Evolutionary conservation across 75 land plant species (phyloP).

Genomic region (Sequoiadendron giganteum): DNA sequence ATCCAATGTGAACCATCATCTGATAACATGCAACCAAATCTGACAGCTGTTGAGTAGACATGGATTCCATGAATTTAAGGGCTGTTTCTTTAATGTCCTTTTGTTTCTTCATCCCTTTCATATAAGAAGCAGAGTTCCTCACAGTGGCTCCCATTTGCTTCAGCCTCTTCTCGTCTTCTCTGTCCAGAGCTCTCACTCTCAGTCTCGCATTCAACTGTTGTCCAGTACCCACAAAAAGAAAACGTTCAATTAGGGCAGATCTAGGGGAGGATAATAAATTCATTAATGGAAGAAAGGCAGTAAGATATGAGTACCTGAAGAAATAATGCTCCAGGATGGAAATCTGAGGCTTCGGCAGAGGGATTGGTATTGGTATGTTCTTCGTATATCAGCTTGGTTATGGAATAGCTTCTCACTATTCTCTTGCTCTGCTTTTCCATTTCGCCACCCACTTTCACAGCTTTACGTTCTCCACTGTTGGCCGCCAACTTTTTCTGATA

Average conservation of each 20-base stretch:
- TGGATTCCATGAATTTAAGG: conserved; percentile 39
- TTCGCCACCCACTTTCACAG: conserved; percentile 49
- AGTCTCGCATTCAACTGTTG: not conserved
- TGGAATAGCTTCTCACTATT: conserved; percentile 73
- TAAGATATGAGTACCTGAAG: conserved; percentile 48
- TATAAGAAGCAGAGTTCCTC: conserved; percentile 57
- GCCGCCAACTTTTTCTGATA: conserved; percentile 71
- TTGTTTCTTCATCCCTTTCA: conserved; percentile 37
- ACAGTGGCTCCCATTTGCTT: conserved; percentile 95
- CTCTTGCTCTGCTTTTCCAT: conserved; percentile 80
- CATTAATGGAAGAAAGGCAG: no score
- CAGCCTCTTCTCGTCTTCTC: conserved; percentile 73
- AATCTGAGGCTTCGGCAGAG: conserved; percentile 34
- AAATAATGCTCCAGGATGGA: conserved; percentile 78
- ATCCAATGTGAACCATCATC: conserved; percentile 52
- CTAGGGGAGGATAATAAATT: not conserved
- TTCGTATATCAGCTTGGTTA: conserved; percentile 68
- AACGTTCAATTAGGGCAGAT: not conserved
- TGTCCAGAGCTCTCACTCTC: conserved; percentile 33
- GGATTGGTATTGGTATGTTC: conserved; percentile 19
- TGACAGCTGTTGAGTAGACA: conserved; percentile 44
- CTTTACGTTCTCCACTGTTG: conserved; percentile 8
- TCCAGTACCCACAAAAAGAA: no score
- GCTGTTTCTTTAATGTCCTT: conserved; percentile 35
- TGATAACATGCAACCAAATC: conserved; percentile 51